Base-by-base conservation (phyloP, 2,329 filamentous ascomycete species). In the Paracoccidioides brasiliensis region DNA sequence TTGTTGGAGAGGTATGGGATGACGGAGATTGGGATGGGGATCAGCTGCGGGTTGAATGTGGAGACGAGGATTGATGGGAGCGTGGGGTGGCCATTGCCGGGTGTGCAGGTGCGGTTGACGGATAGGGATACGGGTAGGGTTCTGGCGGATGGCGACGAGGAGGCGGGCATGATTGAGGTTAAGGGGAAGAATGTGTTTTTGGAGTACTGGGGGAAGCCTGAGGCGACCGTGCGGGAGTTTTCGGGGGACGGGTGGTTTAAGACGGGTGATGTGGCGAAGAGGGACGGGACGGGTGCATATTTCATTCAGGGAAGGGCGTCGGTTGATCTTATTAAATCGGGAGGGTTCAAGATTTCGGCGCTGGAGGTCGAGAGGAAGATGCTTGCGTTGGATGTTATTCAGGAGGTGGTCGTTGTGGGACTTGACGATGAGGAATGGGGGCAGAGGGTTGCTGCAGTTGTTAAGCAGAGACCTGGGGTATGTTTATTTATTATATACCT, bases 311-410 rank as follows among this genome's bases (percentile, higher is more conserved):
- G 78, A 7, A 72, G 77, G 9, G 76, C 74, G 8, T 76, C 73
- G 15, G 70, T 78, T 5, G 77, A 80, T 58, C 70, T 80, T 37
- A 78, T 81, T 63, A 80, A 80, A 59, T 76, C 74, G 0, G 77
- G 78, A 14, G 78, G 78, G 0, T 80, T 79, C 60, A 80, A 80
- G 64, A 75, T 80, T 40, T 78, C 74, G 0, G 77, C 78, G 0
- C 64, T 80, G 9, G 78, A 80, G 52, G 76, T 80, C 35, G 78
- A 80, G 63, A 69, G 77, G 15, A 76, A 79, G 58, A 72, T 79
- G 59, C 67, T 80, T 30, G 69, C 70, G 0, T 60, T 80, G 53
- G 69, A 73, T 1, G 72, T 74, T 37, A 69, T 80, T 38, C 68
- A 74, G 49, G 78, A 80, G 64, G 76, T 75, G 4, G 77, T 76